phyloP scores from a whole-genome alignment of 257 asterid genomes.

The Verbena officinalis region DNA sequence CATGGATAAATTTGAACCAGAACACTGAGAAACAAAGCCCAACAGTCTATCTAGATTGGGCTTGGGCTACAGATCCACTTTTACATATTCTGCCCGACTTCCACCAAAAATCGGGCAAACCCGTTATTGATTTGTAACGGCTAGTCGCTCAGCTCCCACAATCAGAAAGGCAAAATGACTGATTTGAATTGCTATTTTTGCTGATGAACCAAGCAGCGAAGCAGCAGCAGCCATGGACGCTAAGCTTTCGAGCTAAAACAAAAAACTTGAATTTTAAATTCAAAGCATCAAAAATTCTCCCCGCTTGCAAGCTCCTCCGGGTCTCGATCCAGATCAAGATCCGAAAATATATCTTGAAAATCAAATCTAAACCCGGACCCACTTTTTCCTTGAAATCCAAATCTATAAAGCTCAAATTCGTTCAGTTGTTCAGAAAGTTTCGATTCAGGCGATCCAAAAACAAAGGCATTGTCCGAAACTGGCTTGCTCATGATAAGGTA shows the following conservation, averaged over 20 bases:
- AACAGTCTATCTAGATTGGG: no score
- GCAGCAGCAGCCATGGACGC: constrained; percentile 43
- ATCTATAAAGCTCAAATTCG: constrained; percentile 31
- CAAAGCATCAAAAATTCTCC: constrained; percentile 29
- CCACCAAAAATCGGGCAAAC: not conserved
- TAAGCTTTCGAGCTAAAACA: constrained; percentile 43
- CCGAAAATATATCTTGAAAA: constrained; percentile 22
- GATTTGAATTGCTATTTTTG: constrained; percentile 19
- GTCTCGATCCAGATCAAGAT: constrained; percentile 38
- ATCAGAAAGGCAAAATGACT: not conserved
- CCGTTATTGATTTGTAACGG: constrained; percentile 31
- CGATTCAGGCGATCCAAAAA: constrained; percentile 3
- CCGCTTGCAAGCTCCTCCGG: constrained; percentile 31
- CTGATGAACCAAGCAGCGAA: constrained; percentile 30
- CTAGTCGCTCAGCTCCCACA: constrained; percentile 23
- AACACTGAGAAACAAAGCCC: no score
- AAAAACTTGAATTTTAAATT: constrained; percentile 37
- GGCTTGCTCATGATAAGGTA: constrained; percentile 32
- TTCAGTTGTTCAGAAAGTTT: constrained; percentile 17
- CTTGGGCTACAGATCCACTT: no score
- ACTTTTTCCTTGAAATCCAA: constrained; percentile 20
- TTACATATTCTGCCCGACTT: not conserved
- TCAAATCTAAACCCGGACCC: constrained; percentile 33
- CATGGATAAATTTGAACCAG: no score
- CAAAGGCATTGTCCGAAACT: constrained; percentile 23